Evolutionary conservation across 345 rosid genomes (phyloP), one percentile per base, ranked within the genome.

Genomic region (Acer campestre): DNA sequence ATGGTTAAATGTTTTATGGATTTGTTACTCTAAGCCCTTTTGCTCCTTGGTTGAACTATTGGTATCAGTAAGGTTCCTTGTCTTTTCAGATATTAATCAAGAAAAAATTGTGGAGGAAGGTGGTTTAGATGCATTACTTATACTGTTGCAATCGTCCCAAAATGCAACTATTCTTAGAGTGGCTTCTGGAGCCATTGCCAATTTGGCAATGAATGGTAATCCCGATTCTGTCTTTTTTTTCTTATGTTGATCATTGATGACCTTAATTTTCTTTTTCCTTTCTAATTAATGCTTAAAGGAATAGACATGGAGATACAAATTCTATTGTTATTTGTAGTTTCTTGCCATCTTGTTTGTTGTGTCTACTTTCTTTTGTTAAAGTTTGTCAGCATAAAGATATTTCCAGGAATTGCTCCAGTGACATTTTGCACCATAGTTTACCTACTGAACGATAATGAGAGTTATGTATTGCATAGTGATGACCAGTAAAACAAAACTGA

Each of bases 131-230:
- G 98, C 94, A 58, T 77, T 95, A 80, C 94, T 93, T 73, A 80
- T 76, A 80, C 86, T 95, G 80, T 75, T 93, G 68, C 88, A 81
- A 77, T 84, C 92, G 51, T 93, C 98, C 61, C 86, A 86, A 56
- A 92, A 90, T 65, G 70, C 92, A 61, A 93, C 98, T 53, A 88
- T 95, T 71, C 94, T 93, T 69, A 84, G 98, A 86, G 98, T 95
- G 85, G 97, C 98, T 80, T 90, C 98, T 25, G 98, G 98, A 53
- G 98, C 98, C 78, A 89, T 95, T 69, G 98, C 98, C 58, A 95
- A 95, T 85, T 86, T 95, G 82, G 97, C 98, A 68, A 95, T 95
- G 98, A 95, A 93, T 42, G 98, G 98, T 95, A 85, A 77, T 80
- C 51, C 25, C 58, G 48, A 71, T 44, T 76, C 18, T 49, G 53